A percentile compares a stretch with the other conserved stretches of the same genome.
phyloP scores from a whole-genome alignment of 495 filamentous ascomycete species.

The Podospora australis region DNA sequence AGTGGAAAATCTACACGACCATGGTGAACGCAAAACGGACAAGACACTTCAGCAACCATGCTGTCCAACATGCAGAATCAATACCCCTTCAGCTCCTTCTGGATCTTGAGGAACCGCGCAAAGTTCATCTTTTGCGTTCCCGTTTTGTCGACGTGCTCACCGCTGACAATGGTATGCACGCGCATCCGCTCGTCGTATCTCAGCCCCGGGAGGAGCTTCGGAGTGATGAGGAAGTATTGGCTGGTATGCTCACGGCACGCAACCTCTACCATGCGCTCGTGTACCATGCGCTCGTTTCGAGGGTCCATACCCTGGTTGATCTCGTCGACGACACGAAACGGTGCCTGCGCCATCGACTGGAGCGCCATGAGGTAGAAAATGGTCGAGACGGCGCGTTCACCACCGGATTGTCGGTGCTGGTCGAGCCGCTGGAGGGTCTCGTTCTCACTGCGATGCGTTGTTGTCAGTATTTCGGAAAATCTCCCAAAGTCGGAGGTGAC shows the following conservation, averaged over 20 bases:
- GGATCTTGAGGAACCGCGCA: slow-evolving; percentile 41
- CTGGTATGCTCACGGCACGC: slow-evolving; percentile 68
- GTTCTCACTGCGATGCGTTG: too few relatives aligned
- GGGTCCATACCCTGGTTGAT: slow-evolving; percentile 99
- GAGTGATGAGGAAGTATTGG: slow-evolving; percentile 93
- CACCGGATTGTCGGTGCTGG: slow-evolving; percentile 90
- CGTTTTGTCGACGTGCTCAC: slow-evolving; percentile 64
- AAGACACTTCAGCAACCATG: too few relatives aligned
- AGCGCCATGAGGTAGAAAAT: slow-evolving; percentile 99
- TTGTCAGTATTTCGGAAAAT: not conserved
- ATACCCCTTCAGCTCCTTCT: slow-evolving; percentile 27
- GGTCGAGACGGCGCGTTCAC: slow-evolving; percentile 91
- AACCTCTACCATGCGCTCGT: slow-evolving; percentile 92
- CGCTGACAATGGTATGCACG: slow-evolving; percentile 88
- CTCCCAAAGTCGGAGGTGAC: not conserved
- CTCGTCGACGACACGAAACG: slow-evolving; percentile 99
- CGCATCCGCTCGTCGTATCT: slow-evolving; percentile 85
- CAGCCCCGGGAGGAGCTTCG: slow-evolving; percentile 83
- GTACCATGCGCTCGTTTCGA: slow-evolving; percentile 94
- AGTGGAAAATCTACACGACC: too few relatives aligned
- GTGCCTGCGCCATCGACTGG: slow-evolving; percentile 84
- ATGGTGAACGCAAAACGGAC: too few relatives aligned
- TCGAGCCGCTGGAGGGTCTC: slow-evolving; percentile 79
- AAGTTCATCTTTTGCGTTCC: slow-evolving; percentile 56
- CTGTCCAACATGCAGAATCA: too few relatives aligned